These are phyloP conservation scores for Syzygium malaccense DNA, from an alignment of 441 rosid species.

Conservation along the genomic window DNA sequence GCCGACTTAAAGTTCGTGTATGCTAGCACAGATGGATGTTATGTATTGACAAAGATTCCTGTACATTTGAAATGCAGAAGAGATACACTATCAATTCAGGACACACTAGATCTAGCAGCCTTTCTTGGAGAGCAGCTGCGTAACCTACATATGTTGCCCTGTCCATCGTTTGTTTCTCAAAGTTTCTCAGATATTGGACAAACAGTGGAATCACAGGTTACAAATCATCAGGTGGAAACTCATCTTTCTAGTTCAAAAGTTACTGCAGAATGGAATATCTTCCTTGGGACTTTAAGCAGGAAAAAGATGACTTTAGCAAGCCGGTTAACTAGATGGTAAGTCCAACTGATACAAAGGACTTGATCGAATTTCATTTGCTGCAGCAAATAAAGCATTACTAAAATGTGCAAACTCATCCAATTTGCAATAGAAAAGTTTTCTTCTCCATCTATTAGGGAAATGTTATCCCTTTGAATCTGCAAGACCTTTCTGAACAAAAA, in stretches of 20 bases:
- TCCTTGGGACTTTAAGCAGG: conserved; percentile 37
- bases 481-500: not conserved
- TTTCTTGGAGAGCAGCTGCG: conserved; percentile 80
- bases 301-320: conserved; percentile 45
- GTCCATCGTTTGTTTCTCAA: conserved; percentile 42
- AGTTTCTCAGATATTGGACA: conserved; percentile 23
- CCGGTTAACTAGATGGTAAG: conserved; percentile 67
- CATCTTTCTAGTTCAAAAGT: conserved; percentile 22
- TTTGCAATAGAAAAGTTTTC: not conserved
- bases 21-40: not conserved
- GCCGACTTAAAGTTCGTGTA: not conserved
- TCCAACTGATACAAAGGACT: not conserved
- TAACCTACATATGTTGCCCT: conserved; percentile 72
- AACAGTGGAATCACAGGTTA: conserved; percentile 9
- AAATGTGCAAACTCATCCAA: not conserved
- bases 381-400: not conserved
- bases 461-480: not conserved
- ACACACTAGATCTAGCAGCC: conserved; percentile 56
- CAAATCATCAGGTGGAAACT: conserved; percentile 21
- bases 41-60: not conserved
- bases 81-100: conserved; percentile 59
- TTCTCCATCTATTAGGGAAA: not conserved
- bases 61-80: conserved; percentile 48
- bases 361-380: not conserved
- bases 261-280: conserved; percentile 70